Percentiles rank a stretch among this genome's conserved stretches.
Conservation (phyloP, 768 basidiomycete genomes). For the Xerocomellus chrysenteron region DNA sequence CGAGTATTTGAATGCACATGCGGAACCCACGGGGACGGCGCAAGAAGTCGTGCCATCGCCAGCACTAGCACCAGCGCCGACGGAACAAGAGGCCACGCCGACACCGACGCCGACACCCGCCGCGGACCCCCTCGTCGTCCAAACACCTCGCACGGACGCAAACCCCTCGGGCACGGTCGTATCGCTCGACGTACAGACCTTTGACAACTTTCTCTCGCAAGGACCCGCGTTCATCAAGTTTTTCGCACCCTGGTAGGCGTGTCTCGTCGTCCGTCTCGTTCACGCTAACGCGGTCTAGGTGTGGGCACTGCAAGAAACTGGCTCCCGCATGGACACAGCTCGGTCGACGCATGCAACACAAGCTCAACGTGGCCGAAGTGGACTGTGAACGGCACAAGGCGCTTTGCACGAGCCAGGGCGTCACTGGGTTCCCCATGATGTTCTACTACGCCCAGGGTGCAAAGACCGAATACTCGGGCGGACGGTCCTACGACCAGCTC, state of each 20-base stretch:
- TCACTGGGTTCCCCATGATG: constrained; percentile 84
- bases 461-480: constrained; percentile 73
- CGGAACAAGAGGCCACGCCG: not conserved
- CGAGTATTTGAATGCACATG: constrained; percentile 52
- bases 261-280: not conserved
- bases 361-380: constrained; percentile 79
- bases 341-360: constrained; percentile 64
- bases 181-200: constrained; percentile 32
- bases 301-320: constrained; percentile 95
- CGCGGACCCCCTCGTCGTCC: constrained; percentile 13
- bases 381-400: constrained; percentile 78
- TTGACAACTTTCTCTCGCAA: constrained; percentile 38
- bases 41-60: not conserved
- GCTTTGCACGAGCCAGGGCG: constrained; percentile 63
- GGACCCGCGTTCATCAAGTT: constrained; percentile 72
- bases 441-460: constrained; percentile 61
- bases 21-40: constrained; percentile 21
- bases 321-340: constrained; percentile 80
- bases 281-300: constrained; percentile 43
- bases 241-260: constrained; percentile 80
- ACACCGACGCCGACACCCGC: constrained; percentile 2
- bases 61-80: not conserved
- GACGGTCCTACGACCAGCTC: constrained; percentile 69
- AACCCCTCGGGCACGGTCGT: constrained; percentile 30
- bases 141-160: constrained; percentile 8